Evolutionary conservation across 163 green algal genomes (phyloP).

Genomic region (Chlamydomonas reinhardtii): DNA sequence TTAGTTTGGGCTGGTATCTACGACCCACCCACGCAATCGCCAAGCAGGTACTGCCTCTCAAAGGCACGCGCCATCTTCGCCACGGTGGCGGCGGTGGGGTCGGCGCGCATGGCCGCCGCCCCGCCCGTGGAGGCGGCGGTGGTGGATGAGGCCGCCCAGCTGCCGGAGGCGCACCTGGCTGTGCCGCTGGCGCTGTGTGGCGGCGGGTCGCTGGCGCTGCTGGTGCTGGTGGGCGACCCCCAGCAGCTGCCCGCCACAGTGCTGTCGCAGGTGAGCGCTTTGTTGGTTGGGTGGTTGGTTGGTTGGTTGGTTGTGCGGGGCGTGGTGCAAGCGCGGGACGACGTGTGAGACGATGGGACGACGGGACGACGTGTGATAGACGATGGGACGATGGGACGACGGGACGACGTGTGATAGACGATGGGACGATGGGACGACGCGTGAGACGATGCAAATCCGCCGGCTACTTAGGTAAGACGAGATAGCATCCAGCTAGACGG

Average conservation of each 20-base stretch:
- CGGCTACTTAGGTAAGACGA: no score
- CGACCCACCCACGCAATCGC: background rate
- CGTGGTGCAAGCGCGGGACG: no score
- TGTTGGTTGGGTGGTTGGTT: no score
- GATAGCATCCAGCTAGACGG: no score
- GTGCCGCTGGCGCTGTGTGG: conserved; percentile 33
- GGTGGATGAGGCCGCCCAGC: conserved; percentile 62
- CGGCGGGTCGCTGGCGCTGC: background rate
- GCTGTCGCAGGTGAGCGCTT: conserved; percentile 1
- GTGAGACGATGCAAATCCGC: no score
- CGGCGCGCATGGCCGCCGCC: background rate
- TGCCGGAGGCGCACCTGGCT: conserved; percentile 46
- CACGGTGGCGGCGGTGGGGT: conserved; percentile 22
- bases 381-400: no score
- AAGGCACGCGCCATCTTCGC: background rate
- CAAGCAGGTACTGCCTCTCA: background rate
- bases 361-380: no score
- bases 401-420: no score
- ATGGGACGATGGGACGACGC: no score
- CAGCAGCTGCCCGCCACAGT: conserved; percentile 69
- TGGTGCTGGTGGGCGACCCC: conserved; percentile 67
- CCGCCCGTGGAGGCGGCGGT: conserved; percentile 1
- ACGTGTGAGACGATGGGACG: no score
- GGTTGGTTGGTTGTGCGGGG: no score
- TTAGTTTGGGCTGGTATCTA: no score